Base-by-base conservation (phyloP, 2,329 filamentous ascomycete genomes). In the Periconia sp. region DNA sequence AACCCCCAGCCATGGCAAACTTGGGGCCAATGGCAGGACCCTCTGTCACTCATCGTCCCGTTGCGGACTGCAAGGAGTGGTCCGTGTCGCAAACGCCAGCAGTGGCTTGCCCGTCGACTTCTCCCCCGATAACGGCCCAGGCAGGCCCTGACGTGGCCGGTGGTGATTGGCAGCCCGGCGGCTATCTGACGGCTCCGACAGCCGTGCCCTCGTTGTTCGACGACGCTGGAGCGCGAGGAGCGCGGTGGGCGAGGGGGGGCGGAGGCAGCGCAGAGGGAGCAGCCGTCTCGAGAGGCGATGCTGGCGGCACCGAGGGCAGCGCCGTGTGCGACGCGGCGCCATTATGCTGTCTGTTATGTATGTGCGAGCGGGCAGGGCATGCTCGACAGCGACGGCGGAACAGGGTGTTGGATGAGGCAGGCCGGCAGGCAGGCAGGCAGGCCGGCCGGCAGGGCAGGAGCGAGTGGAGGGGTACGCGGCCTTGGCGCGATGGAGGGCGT, bases 71-170 rank as follows among this genome's bases (percentile, higher is more conserved):
- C 58, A 67, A 67, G 62, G 61, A 62, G 57, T 51, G 50, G 51
- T 34, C 49, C 50, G 50, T 59, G 53, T 59, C 40, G 51, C 53
- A 56, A 43, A 52, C 43, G 36, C 52, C 59, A 60, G 57, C 43
- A 46, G 52, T 65, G 65, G 63, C 61, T 65, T 66, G 56, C 59
- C 57, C 52, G 41, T 51, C 54, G 43, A n/a, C n/a, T n/a, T n/a
- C n/a, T n/a, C 56, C 52, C 63, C 64, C 65, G 65, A 69, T 68
- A 68, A 68, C 63, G 66, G 65, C 65, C 63, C 53, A 54, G 48
- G 50, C 59, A 52, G 57, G 52, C 55, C 48, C 54, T 53, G 64
- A 69, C 66, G 66, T 69, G 66, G 62, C 66, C 59, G 19, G 50
- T 53, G 36, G 16, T 68, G 62, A 69, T 69, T 69, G 65, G 65